These are phyloP conservation scores for Thelonectria discophora DNA, from an alignment of 2,329 filamentous ascomycete species.

Conservation along the genomic window DNA sequence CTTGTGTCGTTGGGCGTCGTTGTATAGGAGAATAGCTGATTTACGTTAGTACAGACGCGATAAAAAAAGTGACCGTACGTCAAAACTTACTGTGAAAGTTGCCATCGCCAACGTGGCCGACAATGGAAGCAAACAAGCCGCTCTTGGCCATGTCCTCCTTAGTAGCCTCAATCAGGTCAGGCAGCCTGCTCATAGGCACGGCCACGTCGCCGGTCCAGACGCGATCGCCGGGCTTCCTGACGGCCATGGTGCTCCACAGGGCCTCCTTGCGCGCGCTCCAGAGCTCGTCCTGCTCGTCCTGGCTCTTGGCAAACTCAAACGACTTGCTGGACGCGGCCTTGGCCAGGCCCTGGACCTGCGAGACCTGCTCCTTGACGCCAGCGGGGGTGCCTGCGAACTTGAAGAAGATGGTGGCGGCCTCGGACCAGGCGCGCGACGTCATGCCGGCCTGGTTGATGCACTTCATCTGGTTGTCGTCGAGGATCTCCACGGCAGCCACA, in stretches of 20 bases:
- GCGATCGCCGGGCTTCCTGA: constrained; percentile 70
- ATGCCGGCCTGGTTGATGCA: constrained; percentile 72
- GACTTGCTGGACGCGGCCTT: constrained; percentile 68
- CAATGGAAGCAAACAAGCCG: constrained; percentile 60
- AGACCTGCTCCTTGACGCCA: constrained; percentile 81
- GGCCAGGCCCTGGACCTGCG: constrained; percentile 71
- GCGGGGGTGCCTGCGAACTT: constrained; percentile 78
- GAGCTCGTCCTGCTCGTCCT: constrained; percentile 77
- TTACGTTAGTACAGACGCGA: not conserved
- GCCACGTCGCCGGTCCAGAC: constrained; percentile 91
- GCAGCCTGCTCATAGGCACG: constrained; percentile 78
- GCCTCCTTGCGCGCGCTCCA: constrained; percentile 88
- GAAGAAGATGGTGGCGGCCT: constrained; percentile 83
- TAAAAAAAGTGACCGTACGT: not conserved
- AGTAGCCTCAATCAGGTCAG: constrained; percentile 81
- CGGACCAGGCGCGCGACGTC: constrained; percentile 73
- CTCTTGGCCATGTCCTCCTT: constrained; percentile 55
- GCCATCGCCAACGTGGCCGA: constrained; percentile 79
- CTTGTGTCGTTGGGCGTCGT: constrained; percentile 70
- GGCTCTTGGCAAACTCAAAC: constrained; percentile 79
- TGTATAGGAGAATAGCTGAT: constrained; percentile 65
- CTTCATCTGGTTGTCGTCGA: constrained; percentile 90
- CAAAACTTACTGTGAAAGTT: constrained; percentile 72
- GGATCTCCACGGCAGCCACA: constrained; percentile 89
- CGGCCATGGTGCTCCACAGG: constrained; percentile 80